Evolutionary conservation across 2,329 filamentous ascomycete genomes (phyloP), one percentile per base, ranked within the genome.

Genomic region (Aspergillus japonicus): DNA sequence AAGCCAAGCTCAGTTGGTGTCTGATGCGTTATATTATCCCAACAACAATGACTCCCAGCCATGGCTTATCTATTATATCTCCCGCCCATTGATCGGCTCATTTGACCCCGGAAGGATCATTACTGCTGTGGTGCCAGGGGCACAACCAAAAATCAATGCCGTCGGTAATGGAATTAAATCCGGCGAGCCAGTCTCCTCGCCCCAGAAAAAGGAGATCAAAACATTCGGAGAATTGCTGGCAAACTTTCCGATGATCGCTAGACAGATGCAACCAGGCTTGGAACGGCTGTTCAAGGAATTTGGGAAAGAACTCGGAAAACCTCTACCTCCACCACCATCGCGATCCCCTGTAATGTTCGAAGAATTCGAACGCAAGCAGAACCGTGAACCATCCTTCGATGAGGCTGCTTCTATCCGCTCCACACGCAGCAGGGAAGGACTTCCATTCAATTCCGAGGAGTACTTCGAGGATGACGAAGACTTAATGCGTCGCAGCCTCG

Each of bases 1-100:
- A 63, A 92, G 91, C 64, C 95, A 98, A 73, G 91, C 93, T 33
- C 92, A 95, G 72, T 81, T 98, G 35, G 81, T 97, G 59, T 85
- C 85, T 71, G 96, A 99, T 75, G 82, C 85, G 42, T 85, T 96
- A 44, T 98, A 92, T 84, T 96, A 96, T 71, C 89, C 92, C 52
- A 91, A 97, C 70, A 87, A 86, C n/a, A 85, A 91, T 68, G 94
- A 98, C 68, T 89, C 91, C 14, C 89, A 92, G 68, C 91, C 93
- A 83, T 99, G 95, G 92, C 86, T 99, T 48, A 84, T 99, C 61
- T 98, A 98, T 83, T 97, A 93, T 76, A 96, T 99, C 64, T 95
- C 94, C 26, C 88, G 87, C 54, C 95, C 95, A 2, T 80, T 99
- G 54, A 85, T 97, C 21, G 95, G 95, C 24, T 84, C 85, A 1